Evolutionary conservation across 2,329 filamentous ascomycete genomes (phyloP), one percentile per base, ranked within the genome.

Genomic region (Tolypocladium endophyticum): DNA sequence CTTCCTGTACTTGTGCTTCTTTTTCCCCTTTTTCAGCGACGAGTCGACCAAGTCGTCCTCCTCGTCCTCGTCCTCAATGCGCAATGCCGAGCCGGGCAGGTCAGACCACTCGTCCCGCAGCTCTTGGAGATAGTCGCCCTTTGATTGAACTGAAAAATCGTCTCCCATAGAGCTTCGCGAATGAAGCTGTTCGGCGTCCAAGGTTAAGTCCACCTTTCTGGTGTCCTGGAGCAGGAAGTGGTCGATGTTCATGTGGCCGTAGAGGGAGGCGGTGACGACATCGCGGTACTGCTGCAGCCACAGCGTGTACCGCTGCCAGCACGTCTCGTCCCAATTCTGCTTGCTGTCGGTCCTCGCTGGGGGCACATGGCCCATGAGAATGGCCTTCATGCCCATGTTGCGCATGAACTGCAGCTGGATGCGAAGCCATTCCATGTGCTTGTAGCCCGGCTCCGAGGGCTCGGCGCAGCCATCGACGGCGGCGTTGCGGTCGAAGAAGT

Each of bases 191-290:
- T 72, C 66, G 52, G 73, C 64, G 11, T 77, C 61, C 1, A 78
- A 74, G 33, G 77, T 74, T 55, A 91, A 80, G 62, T 89, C 81
- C 58, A 97, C 80, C 0, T 96, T 83, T 47, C 88, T 80, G 60
- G 86, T 90, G 71, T 97, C 93, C 67, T 96, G 90, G 20, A 99
- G 77, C 69, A 97, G 83, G 73, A 99, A 99, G 72, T 99, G 94
- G 68, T 99, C 94, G 64, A 97, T 89, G 69, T 99, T 99, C 94
- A 99, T 97, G 71, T 99, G 94, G 1, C 93, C 94, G 69, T 89
- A 99, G 7, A 96, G 70, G 33, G 85, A 86, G 16, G 84, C 86
- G 25, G 92, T 81, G 25, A 99, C 81, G 43, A 99, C 87, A 71
- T 99, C 94, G 39, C 94, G 88, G 73, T 92, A 99, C 72, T 95